Evolutionary conservation across 2,329 filamentous ascomycete genomes (phyloP), one percentile per base, ranked within the genome.

Genomic region (Cordyceps javanica): DNA sequence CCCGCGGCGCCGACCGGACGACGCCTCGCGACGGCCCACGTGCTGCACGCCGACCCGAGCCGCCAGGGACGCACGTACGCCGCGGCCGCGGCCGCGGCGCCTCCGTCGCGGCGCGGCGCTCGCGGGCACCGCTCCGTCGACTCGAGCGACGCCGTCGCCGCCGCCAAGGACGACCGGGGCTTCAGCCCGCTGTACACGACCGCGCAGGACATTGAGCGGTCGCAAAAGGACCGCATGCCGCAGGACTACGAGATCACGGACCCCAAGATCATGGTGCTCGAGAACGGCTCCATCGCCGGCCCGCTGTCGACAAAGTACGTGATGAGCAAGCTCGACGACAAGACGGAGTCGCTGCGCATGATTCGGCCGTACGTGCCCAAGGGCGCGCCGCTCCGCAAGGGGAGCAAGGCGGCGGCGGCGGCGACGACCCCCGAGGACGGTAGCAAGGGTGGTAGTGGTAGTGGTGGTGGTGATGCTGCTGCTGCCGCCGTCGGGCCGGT

Each of bases 211-310:
- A 66, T 72, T 55, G 62, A 64, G 32, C 68, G 69, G 32, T 70
- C 68, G 5, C 68, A 70, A 7, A 69, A 70, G 51, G 69, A 70
- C 50, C 73, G 73, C 0, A 65, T 72, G 13, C 75, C 77, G 5
- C 70, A 70, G 58, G 75, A 82, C 68, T 61, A 72, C 46, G 72
- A 76, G 58, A 81, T 82, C 61, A 70, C 60, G 3, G 73, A 76
- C 57, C 71, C 69, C 14, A 66, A 67, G 19, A 70, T 75, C 65
- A 74, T 76, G 67, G 72, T 76, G 45, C 66, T 79, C 32, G 70
- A 73, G 38, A 68, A 70, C 6, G 73, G 73, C 23, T 65, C 62
- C 48, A 66, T 76, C 41, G 69, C 72, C 13, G 73, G 72, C 4
- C 77, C 78, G 0, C 64, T 70, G 14, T 32, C 57, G 14, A 76